These are phyloP conservation scores for Rhododendron mucronatum DNA, from an alignment of 148 eudicot species.

Conservation along the genomic window DNA sequence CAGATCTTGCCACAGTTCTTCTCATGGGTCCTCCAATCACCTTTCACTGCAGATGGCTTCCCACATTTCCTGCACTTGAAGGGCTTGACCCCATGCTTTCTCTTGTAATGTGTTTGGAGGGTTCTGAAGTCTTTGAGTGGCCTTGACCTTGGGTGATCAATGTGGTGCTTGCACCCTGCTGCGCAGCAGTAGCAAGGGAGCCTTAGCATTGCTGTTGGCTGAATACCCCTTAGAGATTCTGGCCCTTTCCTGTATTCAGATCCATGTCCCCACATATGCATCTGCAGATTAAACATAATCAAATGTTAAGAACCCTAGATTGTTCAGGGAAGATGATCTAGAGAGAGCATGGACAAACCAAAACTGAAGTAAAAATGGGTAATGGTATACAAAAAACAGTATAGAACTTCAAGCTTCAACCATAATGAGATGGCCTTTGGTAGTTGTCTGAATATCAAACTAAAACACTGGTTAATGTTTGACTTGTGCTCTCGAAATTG, in stretches of 20 bases:
- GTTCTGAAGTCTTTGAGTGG: constrained; percentile 80
- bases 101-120: constrained; percentile 78
- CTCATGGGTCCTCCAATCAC: constrained; percentile 85
- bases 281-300: constrained; percentile 21
- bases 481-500: not conserved
- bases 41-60: constrained; percentile 71
- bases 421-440: not conserved
- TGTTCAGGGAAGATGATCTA: not conserved
- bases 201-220: constrained; percentile 81
- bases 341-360: not conserved
- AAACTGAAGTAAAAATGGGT: not conserved
- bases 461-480: not conserved
- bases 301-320: not conserved
- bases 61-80: constrained; percentile 75
- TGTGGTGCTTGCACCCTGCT: constrained; percentile 74
- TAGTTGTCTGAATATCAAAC: not conserved
- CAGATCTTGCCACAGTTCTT: constrained; percentile 82
- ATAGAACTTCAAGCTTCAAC: not conserved
- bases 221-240: constrained; percentile 65
- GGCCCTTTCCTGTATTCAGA: constrained; percentile 81
- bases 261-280: constrained; percentile 96
- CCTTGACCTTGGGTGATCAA: constrained; percentile 70
- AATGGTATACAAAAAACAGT: not conserved
- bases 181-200: constrained; percentile 82
- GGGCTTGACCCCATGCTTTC: constrained; percentile 77